Percentiles rank a stretch among this genome's conserved stretches.
These are phyloP conservation scores for Hibiscus tridactylites DNA, from an alignment of 345 rosid genomes.

Conservation along the genomic window DNA sequence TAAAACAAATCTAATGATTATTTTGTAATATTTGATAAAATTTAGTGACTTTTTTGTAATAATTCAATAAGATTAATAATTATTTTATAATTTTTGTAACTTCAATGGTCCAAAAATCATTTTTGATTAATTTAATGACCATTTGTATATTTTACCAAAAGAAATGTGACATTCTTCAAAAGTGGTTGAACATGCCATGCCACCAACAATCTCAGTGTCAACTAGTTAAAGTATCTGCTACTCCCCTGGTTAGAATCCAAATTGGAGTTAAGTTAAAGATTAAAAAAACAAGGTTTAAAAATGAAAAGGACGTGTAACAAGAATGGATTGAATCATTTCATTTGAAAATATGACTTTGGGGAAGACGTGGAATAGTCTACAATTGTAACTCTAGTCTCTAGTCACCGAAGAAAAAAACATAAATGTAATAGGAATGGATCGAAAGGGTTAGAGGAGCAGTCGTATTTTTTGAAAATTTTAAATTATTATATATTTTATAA, in stretches of 20 bases:
- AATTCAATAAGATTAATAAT: too few relatives aligned
- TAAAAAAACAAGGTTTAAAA: background rate
- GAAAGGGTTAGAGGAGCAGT: too few relatives aligned
- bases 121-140: too few relatives aligned
- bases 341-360: background rate
- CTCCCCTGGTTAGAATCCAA: background rate
- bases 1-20: too few relatives aligned
- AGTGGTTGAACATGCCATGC: background rate
- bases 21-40: too few relatives aligned
- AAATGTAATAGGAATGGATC: too few relatives aligned
- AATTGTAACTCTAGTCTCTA: background rate
- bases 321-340: slow-evolving; percentile 2
- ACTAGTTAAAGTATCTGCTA: background rate
- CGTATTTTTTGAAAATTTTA: too few relatives aligned
- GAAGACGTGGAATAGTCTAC: background rate
- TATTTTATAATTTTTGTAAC: too few relatives aligned
- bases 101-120: too few relatives aligned
- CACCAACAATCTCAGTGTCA: background rate
- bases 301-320: background rate
- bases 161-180: background rate
- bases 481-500: too few relatives aligned
- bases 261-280: background rate
- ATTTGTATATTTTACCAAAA: background rate
- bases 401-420: background rate
- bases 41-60: too few relatives aligned